Evolutionary conservation across 495 filamentous ascomycete genomes (phyloP), one percentile per base, ranked within the genome.

Genomic region (Beverwykella pulmonaria): DNA sequence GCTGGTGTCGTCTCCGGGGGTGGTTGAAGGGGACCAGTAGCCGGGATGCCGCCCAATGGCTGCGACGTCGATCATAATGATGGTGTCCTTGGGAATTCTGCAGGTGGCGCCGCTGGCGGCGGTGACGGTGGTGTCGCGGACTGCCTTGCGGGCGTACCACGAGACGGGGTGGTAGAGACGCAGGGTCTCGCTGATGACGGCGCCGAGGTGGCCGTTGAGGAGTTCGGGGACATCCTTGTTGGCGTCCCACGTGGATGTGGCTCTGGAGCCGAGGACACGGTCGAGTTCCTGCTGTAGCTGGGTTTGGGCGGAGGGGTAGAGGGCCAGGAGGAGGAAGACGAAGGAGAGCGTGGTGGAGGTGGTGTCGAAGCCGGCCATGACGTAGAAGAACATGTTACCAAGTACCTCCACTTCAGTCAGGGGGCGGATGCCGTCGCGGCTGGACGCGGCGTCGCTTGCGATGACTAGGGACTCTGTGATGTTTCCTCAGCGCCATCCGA

Each of bases 101-200:
- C 39, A 47, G 19, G 12, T 59, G 22, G n/a, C 41, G n/a, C 56
- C 56, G 22, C 36, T 30, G 39, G 26, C 56, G 26, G 19, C 44
- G 34, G 34, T 36, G 53, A 41, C 34, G 53, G 27, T 26, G 22
- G 36, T 48, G 22, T 59, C 39, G 22, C 22, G 22, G 34, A 23
- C 39, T 23, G n/a, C 22, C 39, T 47, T 44, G n/a, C 22, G 22
- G 56, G 32, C 56, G 41, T 59, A 46, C 22, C 22, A 48, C 17
- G 39, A 3, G 14, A 47, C 22, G 34, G 56, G 34, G 22, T 22
- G 34, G 29, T 27, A 59, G n/a, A 59, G 26, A 23, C 56, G 32
- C 36, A 59, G 32, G n/a, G 56, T 48, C 26, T 59, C 56, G 39
- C 41, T 59, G 34, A 59, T 59, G 34, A 46, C n/a, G 56, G 56